These are phyloP conservation scores for Aspergillus sp. DNA, from an alignment of 2,329 filamentous ascomycete species.

Conservation along the genomic window DNA sequence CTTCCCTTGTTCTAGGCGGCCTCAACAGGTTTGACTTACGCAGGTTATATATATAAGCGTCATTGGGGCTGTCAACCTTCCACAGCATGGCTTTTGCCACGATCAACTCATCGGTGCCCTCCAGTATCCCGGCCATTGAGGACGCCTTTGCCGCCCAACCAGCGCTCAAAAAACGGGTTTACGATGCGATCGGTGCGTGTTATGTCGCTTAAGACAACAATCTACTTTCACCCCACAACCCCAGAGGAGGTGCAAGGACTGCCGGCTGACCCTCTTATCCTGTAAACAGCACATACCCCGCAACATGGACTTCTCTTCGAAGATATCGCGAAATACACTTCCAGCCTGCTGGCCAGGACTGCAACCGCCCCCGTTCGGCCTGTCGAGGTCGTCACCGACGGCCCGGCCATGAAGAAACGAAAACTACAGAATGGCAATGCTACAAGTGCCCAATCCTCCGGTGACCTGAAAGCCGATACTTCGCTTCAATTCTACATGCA, in stretches of 20 bases:
- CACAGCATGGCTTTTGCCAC: conserved; percentile 42
- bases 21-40: background rate
- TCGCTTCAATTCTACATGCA: conserved; percentile 49
- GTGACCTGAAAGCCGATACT: conserved; percentile 36
- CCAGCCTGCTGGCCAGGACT: conserved; percentile 39
- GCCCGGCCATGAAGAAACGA: conserved; percentile 50
- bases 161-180: conserved; percentile 43
- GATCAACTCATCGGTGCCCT: conserved; percentile 29
- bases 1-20: background rate
- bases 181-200: conserved; percentile 46
- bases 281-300: conserved; percentile 36
- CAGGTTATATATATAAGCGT: background rate
- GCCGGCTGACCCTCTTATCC: conserved; percentile 7
- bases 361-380: conserved; percentile 29
- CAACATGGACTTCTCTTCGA: conserved; percentile 48
- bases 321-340: conserved; percentile 52
- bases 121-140: conserved; percentile 38
- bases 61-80: background rate
- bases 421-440: conserved; percentile 47
- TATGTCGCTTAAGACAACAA: background rate
- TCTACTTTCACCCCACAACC: conserved; percentile 4
- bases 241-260: conserved; percentile 7
- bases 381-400: conserved; percentile 30
- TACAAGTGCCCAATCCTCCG: conserved; percentile 31
- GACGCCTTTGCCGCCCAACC: conserved; percentile 44